These are phyloP conservation scores for Hemileccinum rubropunctum DNA, from an alignment of 768 basidiomycete genomes.

Conservation along the genomic window DNA sequence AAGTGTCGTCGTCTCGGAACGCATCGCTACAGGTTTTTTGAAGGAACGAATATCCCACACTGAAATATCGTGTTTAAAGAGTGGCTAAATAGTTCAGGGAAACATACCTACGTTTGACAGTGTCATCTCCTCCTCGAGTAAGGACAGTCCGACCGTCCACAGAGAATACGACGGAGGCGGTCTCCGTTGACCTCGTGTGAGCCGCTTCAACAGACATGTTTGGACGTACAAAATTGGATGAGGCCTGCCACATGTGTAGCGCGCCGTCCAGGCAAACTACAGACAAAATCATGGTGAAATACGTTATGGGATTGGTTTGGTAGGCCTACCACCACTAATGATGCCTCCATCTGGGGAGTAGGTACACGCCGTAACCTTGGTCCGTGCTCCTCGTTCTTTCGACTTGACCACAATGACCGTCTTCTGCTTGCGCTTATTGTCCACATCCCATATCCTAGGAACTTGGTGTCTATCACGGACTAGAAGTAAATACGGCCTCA, in stretches of 20 bases:
- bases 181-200: slow-evolving; percentile 82
- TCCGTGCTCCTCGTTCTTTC: slow-evolving; percentile 91
- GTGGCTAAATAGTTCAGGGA: background rate
- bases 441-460: slow-evolving; percentile 88
- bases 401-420: slow-evolving; percentile 95
- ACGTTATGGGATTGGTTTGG: slow-evolving; percentile 9
- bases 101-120: slow-evolving; percentile 81
- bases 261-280: slow-evolving; percentile 89
- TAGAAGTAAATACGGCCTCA: slow-evolving; percentile 31
- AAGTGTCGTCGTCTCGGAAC: slow-evolving; percentile 61
- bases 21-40: slow-evolving; percentile 81
- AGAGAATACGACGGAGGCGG: slow-evolving; percentile 84
- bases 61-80: slow-evolving; percentile 30
- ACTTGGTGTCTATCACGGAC: slow-evolving; percentile 3
- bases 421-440: slow-evolving; percentile 92
- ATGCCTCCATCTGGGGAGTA: slow-evolving; percentile 89
- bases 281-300: slow-evolving; percentile 6
- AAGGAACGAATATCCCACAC: slow-evolving; percentile 95
- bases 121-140: slow-evolving; percentile 92
- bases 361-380: slow-evolving; percentile 82
- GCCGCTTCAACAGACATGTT: slow-evolving; percentile 84
- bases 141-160: slow-evolving; percentile 83
- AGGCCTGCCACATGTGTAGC: slow-evolving; percentile 89
- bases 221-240: slow-evolving; percentile 90
- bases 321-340: slow-evolving; percentile 77